Conservation (phyloP, 2,329 filamentous ascomycete species). For the Cyphellophora attinorum region DNA sequence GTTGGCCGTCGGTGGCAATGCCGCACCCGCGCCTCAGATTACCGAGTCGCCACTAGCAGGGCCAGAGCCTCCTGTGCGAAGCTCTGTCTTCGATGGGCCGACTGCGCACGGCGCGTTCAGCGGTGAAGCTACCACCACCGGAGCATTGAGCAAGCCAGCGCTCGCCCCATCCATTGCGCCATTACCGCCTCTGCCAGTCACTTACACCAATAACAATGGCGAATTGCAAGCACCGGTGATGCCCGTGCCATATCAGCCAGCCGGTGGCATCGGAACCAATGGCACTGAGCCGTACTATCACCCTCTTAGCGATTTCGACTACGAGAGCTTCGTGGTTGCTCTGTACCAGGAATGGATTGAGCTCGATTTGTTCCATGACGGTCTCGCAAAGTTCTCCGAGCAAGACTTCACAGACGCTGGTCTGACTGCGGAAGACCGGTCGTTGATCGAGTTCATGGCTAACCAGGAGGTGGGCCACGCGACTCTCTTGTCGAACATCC, state of each 20-base stretch:
- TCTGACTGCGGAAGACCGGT: slow-evolving; percentile 58
- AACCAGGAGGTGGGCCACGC: slow-evolving; percentile 70
- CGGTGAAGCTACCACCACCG: slow-evolving; percentile 59
- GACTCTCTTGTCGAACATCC: slow-evolving; percentile 67
- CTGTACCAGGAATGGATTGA: slow-evolving; percentile 81
- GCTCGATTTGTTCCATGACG: slow-evolving; percentile 71
- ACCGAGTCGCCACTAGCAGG: slow-evolving; percentile 10
- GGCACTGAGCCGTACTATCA: slow-evolving; percentile 45
- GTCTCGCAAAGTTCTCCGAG: slow-evolving; percentile 57
- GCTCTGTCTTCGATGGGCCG: slow-evolving; percentile 40
- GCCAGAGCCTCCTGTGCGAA: slow-evolving; percentile 31
- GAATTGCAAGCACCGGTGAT: slow-evolving; percentile 51
- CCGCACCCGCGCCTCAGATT: slow-evolving; percentile 14
- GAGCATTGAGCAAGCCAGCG: slow-evolving; percentile 53
- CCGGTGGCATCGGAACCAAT: slow-evolving; percentile 67
- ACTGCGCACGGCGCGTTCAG: slow-evolving; percentile 61
- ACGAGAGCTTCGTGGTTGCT: slow-evolving; percentile 63
- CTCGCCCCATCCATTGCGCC: slow-evolving; percentile 49
- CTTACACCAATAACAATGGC: slow-evolving; percentile 63
- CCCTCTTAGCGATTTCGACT: slow-evolving; percentile 74
- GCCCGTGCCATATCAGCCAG: slow-evolving; percentile 63
- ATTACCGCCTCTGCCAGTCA: slow-evolving; percentile 49
- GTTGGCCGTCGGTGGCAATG: slow-evolving; percentile 10
- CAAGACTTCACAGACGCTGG: slow-evolving; percentile 61
- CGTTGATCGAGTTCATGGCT: slow-evolving; percentile 65